phyloP scores from a whole-genome alignment of 352 stramenopile species.

The Globisporangium nodosum region DNA sequence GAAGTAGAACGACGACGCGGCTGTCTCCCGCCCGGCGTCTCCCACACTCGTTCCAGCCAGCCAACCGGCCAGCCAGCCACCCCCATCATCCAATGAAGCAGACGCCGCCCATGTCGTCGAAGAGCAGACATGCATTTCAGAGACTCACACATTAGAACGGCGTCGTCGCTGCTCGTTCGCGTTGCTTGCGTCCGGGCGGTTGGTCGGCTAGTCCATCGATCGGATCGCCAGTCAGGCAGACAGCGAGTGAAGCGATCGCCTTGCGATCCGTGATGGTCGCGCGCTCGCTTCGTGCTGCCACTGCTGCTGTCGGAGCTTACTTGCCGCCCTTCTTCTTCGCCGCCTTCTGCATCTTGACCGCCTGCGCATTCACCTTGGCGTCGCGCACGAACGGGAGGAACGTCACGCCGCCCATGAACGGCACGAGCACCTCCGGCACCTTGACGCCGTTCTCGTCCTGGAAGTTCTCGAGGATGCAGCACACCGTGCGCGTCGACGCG shows the following conservation, averaged over 20 bases:
- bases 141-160: neutral
- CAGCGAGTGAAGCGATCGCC: neutral
- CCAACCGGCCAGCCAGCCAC: neutral
- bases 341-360: conserved; percentile 94
- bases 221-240: neutral
- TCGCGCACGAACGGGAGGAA: conserved; percentile 98
- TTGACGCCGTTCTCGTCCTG: conserved; percentile 96
- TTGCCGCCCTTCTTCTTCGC: conserved; percentile 89
- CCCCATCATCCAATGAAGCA: neutral
- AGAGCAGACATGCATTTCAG: neutral
- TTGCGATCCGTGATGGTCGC: neutral
- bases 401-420: conserved; percentile 97
- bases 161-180: neutral
- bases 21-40: too few relatives aligned
- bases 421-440: conserved; percentile 96
- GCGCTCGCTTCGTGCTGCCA: neutral
- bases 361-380: conserved; percentile 88
- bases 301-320: conserved; percentile 7
- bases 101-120: neutral
- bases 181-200: neutral
- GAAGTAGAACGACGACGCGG: neutral
- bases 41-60: too few relatives aligned
- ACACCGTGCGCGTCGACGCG: conserved; percentile 98
- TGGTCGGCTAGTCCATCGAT: neutral
- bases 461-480: conserved; percentile 99